Evolutionary conservation across 257 asterid species (phyloP).

Genomic region (Solanum pinnatisectum): DNA sequence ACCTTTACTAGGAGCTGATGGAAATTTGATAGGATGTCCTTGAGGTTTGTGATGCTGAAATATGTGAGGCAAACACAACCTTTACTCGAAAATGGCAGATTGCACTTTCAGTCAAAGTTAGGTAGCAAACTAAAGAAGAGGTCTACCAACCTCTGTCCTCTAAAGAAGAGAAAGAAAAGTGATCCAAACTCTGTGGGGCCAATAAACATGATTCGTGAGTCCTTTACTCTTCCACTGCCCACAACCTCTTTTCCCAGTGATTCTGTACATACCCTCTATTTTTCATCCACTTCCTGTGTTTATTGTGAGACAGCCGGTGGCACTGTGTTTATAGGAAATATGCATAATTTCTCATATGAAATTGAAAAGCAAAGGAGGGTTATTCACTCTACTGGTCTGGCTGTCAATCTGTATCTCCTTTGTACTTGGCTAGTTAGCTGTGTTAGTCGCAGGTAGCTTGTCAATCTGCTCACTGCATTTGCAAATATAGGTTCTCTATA

Average conservation of each 20-base stretch:
- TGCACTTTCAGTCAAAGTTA: not conserved
- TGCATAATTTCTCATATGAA: not conserved
- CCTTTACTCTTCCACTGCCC: not conserved
- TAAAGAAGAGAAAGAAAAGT: not conserved
- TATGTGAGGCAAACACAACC: not conserved
- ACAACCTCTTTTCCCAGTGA: not conserved
- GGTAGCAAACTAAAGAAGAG: not conserved
- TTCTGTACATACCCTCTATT: not conserved
- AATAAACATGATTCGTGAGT: not conserved
- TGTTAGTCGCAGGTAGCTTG: not conserved
- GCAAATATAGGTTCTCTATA: not conserved
- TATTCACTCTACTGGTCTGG: not conserved
- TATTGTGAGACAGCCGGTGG: not conserved
- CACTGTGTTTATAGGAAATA: not conserved
- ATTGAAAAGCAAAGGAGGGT: not conserved
- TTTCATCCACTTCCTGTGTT: not conserved
- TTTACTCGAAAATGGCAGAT: not conserved
- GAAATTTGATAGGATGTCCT: not conserved
- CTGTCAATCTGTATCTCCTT: not conserved
- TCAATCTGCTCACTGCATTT: not conserved
- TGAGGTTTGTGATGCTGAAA: not conserved
- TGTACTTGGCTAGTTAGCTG: not conserved
- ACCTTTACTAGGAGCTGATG: not conserved
- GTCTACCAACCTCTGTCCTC: not conserved
- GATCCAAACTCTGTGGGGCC: not conserved